Conservation (phyloP, 176 grass and related monocot species). For the Neostapfia colusana region DNA sequence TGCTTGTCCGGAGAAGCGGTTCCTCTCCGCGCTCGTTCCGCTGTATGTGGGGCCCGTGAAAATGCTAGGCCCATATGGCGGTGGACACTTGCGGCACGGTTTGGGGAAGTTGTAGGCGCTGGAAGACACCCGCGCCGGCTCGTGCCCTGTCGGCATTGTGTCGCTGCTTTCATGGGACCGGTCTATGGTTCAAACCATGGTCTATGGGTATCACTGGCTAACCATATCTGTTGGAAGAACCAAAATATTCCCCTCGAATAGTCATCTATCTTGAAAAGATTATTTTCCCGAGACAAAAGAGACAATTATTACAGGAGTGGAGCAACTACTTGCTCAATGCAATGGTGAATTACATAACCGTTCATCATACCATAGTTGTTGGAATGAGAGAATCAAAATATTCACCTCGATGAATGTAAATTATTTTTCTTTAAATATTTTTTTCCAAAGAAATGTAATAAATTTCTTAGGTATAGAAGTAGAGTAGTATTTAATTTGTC, state of each 20-base stretch:
- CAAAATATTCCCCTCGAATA: neutral
- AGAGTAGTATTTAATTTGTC: too few species aligned
- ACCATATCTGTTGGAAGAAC: neutral
- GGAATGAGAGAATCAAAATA: too few species aligned
- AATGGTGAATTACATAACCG: too few species aligned
- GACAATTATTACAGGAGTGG: too few species aligned
- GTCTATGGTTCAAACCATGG: neutral
- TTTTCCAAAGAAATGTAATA: too few species aligned
- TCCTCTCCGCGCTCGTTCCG: neutral
- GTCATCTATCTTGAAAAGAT: too few species aligned
- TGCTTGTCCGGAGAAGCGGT: neutral
- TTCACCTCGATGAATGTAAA: too few species aligned
- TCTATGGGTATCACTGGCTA: neutral
- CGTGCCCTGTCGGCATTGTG: constrained; percentile 7
- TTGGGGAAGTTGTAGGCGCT: constrained; percentile 24
- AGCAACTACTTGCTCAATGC: too few species aligned
- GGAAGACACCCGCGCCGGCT: constrained; percentile 30
- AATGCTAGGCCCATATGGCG: neutral
- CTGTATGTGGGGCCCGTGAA: neutral
- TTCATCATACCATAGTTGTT: too few species aligned
- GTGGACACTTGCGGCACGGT: neutral
- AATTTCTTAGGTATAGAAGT: too few species aligned
- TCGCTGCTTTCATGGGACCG: neutral
- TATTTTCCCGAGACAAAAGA: neutral
- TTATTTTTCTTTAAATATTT: too few species aligned